Conservation (phyloP, 2,329 filamentous ascomycete species). For the Xylariaceae sp. region DNA sequence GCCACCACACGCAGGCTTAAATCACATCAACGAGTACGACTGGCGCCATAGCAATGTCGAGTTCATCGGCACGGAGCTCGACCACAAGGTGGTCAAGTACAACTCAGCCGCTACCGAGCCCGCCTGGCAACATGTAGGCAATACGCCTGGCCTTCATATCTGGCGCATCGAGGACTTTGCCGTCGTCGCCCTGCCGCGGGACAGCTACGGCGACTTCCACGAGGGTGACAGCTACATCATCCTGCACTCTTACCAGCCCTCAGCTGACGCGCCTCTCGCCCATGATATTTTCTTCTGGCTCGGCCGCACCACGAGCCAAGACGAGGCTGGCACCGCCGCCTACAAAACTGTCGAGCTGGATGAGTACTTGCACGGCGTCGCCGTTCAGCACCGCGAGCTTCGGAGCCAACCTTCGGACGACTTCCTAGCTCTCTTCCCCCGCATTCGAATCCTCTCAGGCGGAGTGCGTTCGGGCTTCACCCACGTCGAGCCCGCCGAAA, state of each 20-base stretch:
- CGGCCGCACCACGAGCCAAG: constrained; percentile 60
- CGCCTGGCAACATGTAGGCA: constrained; percentile 61
- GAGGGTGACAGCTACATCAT: constrained; percentile 68
- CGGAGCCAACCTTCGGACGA: constrained; percentile 56
- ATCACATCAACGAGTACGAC: constrained; percentile 62
- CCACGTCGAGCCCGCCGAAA: constrained; percentile 52
- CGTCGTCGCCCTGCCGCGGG: constrained; percentile 57
- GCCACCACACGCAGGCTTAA: constrained; percentile 58
- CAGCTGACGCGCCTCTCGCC: constrained; percentile 42
- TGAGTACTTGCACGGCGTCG: constrained; percentile 59
- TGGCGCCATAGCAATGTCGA: constrained; percentile 66
- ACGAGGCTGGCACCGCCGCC: constrained; percentile 64
- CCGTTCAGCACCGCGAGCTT: constrained; percentile 62
- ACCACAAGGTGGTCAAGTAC: constrained; percentile 66
- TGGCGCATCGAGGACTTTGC: constrained; percentile 68
- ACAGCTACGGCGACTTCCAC: constrained; percentile 57
- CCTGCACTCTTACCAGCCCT: constrained; percentile 53
- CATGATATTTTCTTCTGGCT: constrained; percentile 72
- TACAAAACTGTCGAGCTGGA: constrained; percentile 70
- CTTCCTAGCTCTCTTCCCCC: constrained; percentile 58
- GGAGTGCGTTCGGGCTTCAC: constrained; percentile 60
- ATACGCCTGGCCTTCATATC: constrained; percentile 50
- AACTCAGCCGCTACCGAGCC: constrained; percentile 62
- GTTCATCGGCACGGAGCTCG: constrained; percentile 59
- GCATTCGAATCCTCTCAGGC: constrained; percentile 55